These are phyloP conservation scores for Ramularia collo-cygni DNA, from an alignment of 2,329 filamentous ascomycete species.

Conservation along the genomic window DNA sequence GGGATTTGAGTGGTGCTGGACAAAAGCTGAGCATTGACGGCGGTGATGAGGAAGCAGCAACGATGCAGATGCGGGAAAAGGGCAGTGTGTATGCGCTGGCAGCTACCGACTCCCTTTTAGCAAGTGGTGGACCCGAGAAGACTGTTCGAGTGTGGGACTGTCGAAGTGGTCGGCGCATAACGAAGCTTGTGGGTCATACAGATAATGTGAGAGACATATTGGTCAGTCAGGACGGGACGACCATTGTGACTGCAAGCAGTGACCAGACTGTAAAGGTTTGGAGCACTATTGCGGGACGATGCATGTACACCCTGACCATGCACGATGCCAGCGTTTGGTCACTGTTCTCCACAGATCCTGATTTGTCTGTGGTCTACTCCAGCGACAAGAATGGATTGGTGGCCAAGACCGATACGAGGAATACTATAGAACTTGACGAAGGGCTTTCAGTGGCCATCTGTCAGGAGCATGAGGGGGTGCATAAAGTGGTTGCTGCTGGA, in stretches of 20 bases:
- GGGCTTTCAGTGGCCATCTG: constrained; percentile 84
- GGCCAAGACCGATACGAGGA: constrained; percentile 90
- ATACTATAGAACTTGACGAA: constrained; percentile 70
- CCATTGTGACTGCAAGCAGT: constrained; percentile 86
- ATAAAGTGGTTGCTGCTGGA: constrained; percentile 55
- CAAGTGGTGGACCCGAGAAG: constrained; percentile 89
- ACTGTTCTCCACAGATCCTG: constrained; percentile 79
- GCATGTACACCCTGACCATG: constrained; percentile 98
- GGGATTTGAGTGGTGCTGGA: constrained; percentile 84
- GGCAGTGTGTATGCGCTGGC: constrained; percentile 91
- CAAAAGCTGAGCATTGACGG: constrained; percentile 83
- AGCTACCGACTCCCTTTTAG: constrained; percentile 71
- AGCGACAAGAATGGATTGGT: constrained; percentile 86
- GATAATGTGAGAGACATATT: constrained; percentile 90
- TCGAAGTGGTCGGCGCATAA: constrained; percentile 79
- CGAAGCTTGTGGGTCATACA: constrained; percentile 93
- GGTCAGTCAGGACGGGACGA: constrained; percentile 81
- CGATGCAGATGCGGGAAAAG: constrained; percentile 67
- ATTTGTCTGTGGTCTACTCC: constrained; percentile 87
- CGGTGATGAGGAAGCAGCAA: constrained; percentile 67
- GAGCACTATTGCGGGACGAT: constrained; percentile 90
- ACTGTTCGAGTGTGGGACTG: constrained; percentile 90
- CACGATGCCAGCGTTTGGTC: constrained; percentile 98
- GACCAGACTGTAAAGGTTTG: constrained; percentile 98
- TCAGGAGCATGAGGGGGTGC: constrained; percentile 81